Evolutionary conservation across 306 rosid genomes (phyloP).

Genomic region (Sicyos edulis): DNA sequence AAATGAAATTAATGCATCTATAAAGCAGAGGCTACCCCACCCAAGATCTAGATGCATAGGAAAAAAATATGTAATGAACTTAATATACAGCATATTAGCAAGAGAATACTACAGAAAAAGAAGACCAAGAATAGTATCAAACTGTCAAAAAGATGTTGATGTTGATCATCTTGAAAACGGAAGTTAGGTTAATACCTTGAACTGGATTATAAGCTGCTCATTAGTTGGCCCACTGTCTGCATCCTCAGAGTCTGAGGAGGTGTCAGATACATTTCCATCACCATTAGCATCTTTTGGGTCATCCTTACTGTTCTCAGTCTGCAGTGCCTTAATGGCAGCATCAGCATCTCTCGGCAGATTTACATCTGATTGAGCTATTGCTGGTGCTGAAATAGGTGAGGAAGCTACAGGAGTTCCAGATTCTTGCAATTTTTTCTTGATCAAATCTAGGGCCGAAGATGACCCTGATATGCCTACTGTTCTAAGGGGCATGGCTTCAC

Average conservation of each 20-base stretch:
- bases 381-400: slow-evolving; percentile 49
- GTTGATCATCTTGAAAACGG: neutral
- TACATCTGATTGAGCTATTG: slow-evolving; percentile 48
- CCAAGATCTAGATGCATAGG: neutral
- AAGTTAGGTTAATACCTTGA: slow-evolving; percentile 54
- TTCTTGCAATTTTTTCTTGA: slow-evolving; percentile 93
- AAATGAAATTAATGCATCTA: neutral
- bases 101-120: neutral
- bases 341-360: slow-evolving; percentile 69
- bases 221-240: slow-evolving; percentile 76
- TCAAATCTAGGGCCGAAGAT: slow-evolving; percentile 83
- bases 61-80: neutral
- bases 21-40: slow-evolving; percentile 3
- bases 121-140: neutral
- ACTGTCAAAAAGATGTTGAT: neutral
- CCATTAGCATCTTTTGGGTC: slow-evolving; percentile 72
- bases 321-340: slow-evolving; percentile 50
- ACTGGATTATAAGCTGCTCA: slow-evolving; percentile 78
- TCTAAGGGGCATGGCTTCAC: slow-evolving; percentile 74
- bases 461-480: slow-evolving; percentile 47
- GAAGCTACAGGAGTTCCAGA: slow-evolving; percentile 73
- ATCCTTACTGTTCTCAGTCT: slow-evolving; percentile 61
- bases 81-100: neutral
- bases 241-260: slow-evolving; percentile 94
- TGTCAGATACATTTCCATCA: slow-evolving; percentile 61